Evolutionary conservation across 1,284 basidiomycete genomes (phyloP).

Genomic region (Pholiota adiposa): DNA sequence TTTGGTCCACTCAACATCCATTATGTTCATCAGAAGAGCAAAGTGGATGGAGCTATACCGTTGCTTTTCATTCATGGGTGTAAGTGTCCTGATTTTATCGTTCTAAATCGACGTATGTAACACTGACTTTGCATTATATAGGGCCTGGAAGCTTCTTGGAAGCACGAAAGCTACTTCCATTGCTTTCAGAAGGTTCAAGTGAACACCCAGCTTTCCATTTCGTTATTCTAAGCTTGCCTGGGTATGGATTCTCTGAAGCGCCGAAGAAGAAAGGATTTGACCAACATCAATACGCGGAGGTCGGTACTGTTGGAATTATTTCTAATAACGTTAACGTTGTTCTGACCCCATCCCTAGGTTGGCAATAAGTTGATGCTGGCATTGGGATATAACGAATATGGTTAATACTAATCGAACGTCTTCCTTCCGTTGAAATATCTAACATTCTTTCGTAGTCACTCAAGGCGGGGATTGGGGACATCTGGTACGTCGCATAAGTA

Average conservation of each 20-base stretch:
- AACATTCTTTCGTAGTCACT: conserved; percentile 38
- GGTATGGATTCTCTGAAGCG: conserved; percentile 57
- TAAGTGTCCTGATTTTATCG: conserved; percentile 13
- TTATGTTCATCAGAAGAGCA: conserved; percentile 54
- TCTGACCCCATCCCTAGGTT: too few species aligned
- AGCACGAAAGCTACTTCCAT: conserved; percentile 55
- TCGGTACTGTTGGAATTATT: not conserved
- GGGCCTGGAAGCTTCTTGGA: conserved; percentile 69
- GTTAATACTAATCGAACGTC: too few species aligned
- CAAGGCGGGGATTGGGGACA: conserved; percentile 62
- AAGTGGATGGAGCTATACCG: conserved; percentile 46
- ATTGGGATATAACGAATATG: conserved; percentile 57
- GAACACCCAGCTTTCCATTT: conserved; percentile 63
- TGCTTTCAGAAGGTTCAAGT: conserved; percentile 43
- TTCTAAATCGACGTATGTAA: too few species aligned
- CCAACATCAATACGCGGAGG: conserved; percentile 1
- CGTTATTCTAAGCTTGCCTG: conserved; percentile 55
- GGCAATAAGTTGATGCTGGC: conserved; percentile 56
- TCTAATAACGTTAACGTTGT: too few species aligned
- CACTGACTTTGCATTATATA: conserved; percentile 23
- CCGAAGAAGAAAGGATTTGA: conserved; percentile 36
- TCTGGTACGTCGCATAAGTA: conserved; percentile 30
- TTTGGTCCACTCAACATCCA: conserved; percentile 50
- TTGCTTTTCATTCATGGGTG: conserved; percentile 54
- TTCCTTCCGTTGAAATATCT: not conserved